Percentiles rank a stretch among this genome's conserved stretches.
phyloP scores from a whole-genome alignment of 352 stramenopile genomes.

The Peronosclerospora sorghi region DNA sequence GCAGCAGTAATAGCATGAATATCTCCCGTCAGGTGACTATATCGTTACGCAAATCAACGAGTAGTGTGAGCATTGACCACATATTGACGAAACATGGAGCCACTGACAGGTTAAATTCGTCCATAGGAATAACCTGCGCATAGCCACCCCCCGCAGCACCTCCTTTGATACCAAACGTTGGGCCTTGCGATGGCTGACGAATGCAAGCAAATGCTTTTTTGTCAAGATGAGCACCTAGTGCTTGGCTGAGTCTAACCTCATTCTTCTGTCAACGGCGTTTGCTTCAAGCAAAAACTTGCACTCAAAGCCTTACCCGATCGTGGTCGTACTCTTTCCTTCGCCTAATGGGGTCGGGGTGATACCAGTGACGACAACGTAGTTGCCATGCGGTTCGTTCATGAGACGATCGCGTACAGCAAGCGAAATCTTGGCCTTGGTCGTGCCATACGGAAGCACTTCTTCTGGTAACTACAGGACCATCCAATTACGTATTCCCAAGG shows the following conservation, averaged over 20 bases:
- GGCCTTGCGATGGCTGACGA: conserved; percentile 93
- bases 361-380: conserved; percentile 96
- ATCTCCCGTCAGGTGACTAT: conserved; percentile 93
- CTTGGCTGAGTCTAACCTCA: conserved; percentile 91
- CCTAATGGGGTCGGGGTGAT: conserved; percentile 97
- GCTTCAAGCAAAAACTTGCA: too few relatives aligned
- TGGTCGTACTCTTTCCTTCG: conserved; percentile 99
- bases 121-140: conserved; percentile 91
- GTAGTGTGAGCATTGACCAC: conserved; percentile 1
- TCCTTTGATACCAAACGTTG: conserved; percentile 98
- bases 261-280: too few relatives aligned
- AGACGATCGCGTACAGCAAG: conserved; percentile 86
- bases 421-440: conserved; percentile 88
- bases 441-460: conserved; percentile 86
- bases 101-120: conserved; percentile 96
- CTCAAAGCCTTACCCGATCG: conserved; percentile 89
- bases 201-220: conserved; percentile 96
- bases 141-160: conserved; percentile 82
- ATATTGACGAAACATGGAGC: conserved; percentile 55
- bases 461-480: conserved; percentile 31
- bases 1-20: conserved; percentile 97
- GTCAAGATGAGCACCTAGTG: conserved; percentile 84
- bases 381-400: conserved; percentile 80
- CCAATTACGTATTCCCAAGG: too few relatives aligned
- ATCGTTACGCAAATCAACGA: neutral